Evolutionary conservation across 2,329 filamentous ascomycete genomes (phyloP), one percentile per base, ranked within the genome.

Genomic region (Ceratocystis harringtonii): DNA sequence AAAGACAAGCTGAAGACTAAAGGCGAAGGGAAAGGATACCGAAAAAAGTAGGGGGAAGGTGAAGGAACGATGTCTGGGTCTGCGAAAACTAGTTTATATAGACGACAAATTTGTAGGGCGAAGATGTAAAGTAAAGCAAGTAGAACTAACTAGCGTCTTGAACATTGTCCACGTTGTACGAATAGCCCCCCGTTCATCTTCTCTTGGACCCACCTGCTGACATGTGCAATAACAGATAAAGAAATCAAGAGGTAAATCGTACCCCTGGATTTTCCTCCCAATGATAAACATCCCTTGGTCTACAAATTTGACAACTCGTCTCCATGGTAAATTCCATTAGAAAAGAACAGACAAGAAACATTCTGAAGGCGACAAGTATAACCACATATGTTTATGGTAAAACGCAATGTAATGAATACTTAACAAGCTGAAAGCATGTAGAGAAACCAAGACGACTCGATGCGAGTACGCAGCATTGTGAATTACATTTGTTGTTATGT

Each of bases 1-100:
- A 65, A 64, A 19, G 8, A 12, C n/a, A 68, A 69, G 62, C 66
- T 63, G 12, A 65, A 41, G 50, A 32, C 58, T 25, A 52, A 5
- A 28, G 22, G 19, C 5, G 2, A 25, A 7, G 48, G 48, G 3
- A 12, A 28, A 10, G 12, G 15, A 52, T 25, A 10, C 19, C 3
- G 19, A 28, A 3, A 28, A 0, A 28, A 28, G 32, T 15, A 19
- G 12, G 55, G 15, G 19, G 32, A 8, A 17, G 60, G 44, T 41
- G 55, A 10, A 4, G 52, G 45, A 10, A 17, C 28, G 48, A 64
- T 28, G 12, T 17, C 8, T 7, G 12, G 61, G 36, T 10, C n/a
- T 28, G 43, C 28, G 36, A 50, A n/a, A 19, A 17, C 45, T 36
- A 22, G 43, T 50, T 25, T 62, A 62, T 36, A 55, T 22, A 62